Base-by-base conservation (phyloP, 495 filamentous ascomycete species). In the Penicillium fimorum region DNA sequence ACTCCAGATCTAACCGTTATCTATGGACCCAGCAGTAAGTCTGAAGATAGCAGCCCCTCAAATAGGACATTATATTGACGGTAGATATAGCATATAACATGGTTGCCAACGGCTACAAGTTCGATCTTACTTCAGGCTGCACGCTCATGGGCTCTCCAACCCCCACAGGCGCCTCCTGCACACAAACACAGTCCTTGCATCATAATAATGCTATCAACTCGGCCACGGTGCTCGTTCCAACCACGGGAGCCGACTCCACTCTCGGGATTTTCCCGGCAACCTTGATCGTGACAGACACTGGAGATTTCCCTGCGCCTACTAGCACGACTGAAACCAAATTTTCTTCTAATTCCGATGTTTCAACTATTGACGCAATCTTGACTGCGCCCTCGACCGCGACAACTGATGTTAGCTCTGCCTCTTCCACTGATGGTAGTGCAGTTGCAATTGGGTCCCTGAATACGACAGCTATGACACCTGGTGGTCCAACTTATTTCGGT, bases 71-170 rank as follows among this genome's bases (percentile, higher is more conserved):
- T 1, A 1, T 20, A 17, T 13, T 54, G 13, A 54, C 4, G 1
- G 8, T 38, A 27, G 3, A 20, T 6, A 13, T 47, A 54, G 52
- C 52, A 38, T 54, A 54, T 18, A 33, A 35, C 5, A 17, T 54
- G 32, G 17, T 45, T 29, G 52, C 42, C 20, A 45, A 27, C 3
- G 52, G 52, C 8, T n/a, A 18, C 30, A 33, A 25, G 5, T 54
- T 54, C 17, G 52, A 54, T 32, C 25, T 54, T 20, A 54, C 30
- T 2, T 54, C 52, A 1, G 30, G 18, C 3, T 54, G 52, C 52
- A 54, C 42, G 2, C 33, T 54, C 2, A 35, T 29, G 7, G 52
- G 52, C 5, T 35, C 32, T 18, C 43, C 43, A 4, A 38, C 52
- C 10, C 42, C 42, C 10, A 54, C 52, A 3, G 4, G 10, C 1